Conservation (phyloP, 768 basidiomycete genomes). For the Phylloporus rhodoxanthus region DNA sequence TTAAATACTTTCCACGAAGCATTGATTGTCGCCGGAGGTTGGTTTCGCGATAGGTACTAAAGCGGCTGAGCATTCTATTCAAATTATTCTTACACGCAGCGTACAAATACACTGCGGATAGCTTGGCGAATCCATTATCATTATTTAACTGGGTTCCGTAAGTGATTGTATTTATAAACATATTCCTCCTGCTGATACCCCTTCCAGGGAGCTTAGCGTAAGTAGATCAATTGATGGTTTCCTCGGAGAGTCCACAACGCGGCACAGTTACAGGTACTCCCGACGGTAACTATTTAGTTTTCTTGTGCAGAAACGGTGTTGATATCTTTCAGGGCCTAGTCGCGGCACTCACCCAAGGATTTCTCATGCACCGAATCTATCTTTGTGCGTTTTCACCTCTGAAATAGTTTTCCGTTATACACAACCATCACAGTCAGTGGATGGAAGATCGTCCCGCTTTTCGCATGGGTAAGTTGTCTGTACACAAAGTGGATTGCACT, state of each 20-base stretch:
- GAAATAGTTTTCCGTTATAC: neutral
- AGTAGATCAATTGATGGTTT: neutral
- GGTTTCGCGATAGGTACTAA: neutral
- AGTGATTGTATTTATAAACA: neutral
- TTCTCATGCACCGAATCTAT: constrained; percentile 2
- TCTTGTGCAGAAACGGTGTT: neutral
- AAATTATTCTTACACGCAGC: neutral
- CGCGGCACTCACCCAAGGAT: neutral
- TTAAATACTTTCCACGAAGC: constrained; percentile 1
- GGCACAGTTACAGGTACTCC: neutral
- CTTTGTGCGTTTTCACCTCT: neutral
- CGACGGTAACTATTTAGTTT: neutral
- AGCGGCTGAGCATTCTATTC: neutral
- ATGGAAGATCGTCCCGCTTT: neutral
- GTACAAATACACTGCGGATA: neutral
- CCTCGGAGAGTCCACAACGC: neutral
- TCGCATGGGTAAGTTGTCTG: neutral
- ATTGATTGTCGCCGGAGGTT: neutral
- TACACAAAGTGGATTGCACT: too few species aligned
- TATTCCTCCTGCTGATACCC: neutral
- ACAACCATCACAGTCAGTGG: neutral
- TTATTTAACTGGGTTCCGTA: neutral
- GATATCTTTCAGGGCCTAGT: neutral
- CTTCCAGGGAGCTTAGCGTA: neutral
- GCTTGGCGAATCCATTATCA: neutral